Percentiles rank a stretch among this genome's conserved stretches.
Evolutionary conservation across 306 rosid genomes (phyloP).

Genomic region (Carpinus fangiana): DNA sequence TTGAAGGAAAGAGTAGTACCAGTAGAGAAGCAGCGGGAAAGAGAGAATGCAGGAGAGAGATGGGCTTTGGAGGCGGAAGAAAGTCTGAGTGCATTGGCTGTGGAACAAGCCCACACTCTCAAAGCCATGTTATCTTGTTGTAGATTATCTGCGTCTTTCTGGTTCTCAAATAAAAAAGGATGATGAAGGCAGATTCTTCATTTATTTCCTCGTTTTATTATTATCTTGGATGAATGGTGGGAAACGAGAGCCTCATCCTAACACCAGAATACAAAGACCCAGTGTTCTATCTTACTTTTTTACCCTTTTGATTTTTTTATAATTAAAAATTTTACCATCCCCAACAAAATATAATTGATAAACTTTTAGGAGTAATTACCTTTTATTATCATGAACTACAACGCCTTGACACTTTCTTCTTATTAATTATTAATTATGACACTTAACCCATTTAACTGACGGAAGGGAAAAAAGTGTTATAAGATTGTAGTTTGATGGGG

Average conservation of each 20-base stretch:
- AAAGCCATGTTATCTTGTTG: constrained; percentile 58
- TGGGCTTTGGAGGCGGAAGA: constrained; percentile 60
- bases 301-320: background rate
- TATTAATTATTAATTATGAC: no score
- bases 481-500: no score
- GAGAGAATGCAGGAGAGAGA: constrained; percentile 59
- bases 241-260: constrained; percentile 65
- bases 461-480: no score
- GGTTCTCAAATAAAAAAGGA: constrained; percentile 19
- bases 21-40: constrained; percentile 78
- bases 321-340: no score
- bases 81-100: constrained; percentile 82
- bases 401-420: no score
- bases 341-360: no score
- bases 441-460: no score
- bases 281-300: background rate
- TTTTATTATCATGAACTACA: no score
- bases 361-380: no score
- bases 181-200: background rate
- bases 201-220: constrained; percentile 32
- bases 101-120: constrained; percentile 95
- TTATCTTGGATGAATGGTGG: constrained; percentile 75
- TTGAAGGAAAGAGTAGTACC: constrained; percentile 38
- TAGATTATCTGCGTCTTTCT: background rate
- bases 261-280: background rate